Evolutionary conservation across 495 filamentous ascomycete genomes (phyloP).

Genomic region (Chaetomium cochliodes): DNA sequence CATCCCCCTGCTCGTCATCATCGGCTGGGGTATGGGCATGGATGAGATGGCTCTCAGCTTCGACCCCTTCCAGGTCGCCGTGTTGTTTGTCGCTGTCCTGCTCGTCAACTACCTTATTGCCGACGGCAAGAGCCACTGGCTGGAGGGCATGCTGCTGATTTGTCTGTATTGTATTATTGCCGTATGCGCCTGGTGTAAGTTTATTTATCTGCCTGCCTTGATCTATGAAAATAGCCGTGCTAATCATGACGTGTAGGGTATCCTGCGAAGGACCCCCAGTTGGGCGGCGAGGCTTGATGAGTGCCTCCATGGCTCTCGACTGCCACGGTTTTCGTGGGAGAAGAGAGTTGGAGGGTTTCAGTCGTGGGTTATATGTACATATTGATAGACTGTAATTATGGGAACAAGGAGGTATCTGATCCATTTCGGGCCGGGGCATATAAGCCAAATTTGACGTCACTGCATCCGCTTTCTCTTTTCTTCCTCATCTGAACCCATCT

Average conservation of each 20-base stretch:
- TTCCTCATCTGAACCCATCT: too few species aligned
- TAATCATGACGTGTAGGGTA: not conserved
- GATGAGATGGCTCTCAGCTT: slow-evolving; percentile 71
- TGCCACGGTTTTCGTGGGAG: too few species aligned
- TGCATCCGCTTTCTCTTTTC: not conserved
- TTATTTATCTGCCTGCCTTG: not conserved
- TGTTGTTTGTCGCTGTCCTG: slow-evolving; percentile 75
- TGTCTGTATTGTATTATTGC: slow-evolving; percentile 75
- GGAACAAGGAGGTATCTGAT: not conserved
- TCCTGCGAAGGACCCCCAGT: not conserved
- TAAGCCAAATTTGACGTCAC: not conserved
- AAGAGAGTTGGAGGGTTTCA: too few species aligned
- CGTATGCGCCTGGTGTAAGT: slow-evolving; percentile 54
- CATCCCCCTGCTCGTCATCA: slow-evolving; percentile 72
- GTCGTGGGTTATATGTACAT: not conserved
- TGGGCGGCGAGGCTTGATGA: too few species aligned
- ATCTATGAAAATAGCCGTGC: too few species aligned
- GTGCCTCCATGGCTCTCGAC: too few species aligned
- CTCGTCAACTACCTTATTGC: slow-evolving; percentile 82
- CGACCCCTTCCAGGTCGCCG: slow-evolving; percentile 76
- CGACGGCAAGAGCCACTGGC: slow-evolving; percentile 61
- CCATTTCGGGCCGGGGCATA: not conserved
- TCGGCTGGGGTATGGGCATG: slow-evolving; percentile 77
- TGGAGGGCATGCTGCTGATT: slow-evolving; percentile 73
- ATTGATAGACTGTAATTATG: not conserved